Evolutionary conservation across 345 rosid species (phyloP).

Genomic region (Balakata baccata): DNA sequence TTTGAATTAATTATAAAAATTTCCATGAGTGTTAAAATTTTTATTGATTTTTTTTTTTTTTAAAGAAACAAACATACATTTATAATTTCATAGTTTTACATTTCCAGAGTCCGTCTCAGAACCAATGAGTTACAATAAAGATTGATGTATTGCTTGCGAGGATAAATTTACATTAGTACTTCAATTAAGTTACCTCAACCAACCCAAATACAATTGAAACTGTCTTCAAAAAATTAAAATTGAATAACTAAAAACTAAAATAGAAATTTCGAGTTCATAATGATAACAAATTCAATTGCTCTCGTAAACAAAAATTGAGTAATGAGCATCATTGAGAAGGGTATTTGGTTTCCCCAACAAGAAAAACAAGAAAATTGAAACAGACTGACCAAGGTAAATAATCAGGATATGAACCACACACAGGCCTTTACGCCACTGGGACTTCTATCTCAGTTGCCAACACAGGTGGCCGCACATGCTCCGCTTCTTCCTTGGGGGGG

Average conservation of each 20-base stretch:
- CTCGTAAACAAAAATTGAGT: constrained; percentile 1
- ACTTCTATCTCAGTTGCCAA: constrained; percentile 37
- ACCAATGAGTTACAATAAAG: no score
- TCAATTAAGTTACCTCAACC: neutral
- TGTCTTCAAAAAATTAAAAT: neutral
- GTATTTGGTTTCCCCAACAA: neutral
- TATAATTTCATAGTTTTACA: no score
- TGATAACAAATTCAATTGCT: neutral
- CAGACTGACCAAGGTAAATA: neutral
- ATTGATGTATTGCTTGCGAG: no score
- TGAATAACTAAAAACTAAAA: neutral
- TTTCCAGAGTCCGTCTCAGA: no score
- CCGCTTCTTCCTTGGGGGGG: constrained; percentile 72
- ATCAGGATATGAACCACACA: neutral
- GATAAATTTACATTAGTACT: neutral
- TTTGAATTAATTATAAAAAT: no score
- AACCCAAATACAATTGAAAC: neutral
- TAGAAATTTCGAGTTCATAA: neutral
- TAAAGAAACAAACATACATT: no score
- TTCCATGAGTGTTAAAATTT: no score
- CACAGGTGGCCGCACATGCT: constrained; percentile 15
- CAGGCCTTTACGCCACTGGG: constrained; percentile 31
- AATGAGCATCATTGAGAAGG: neutral
- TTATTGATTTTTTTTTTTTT: no score
- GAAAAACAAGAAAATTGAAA: neutral